phyloP scores from a whole-genome alignment of 441 rosid genomes.

The Hypseocharis bilobata region DNA sequence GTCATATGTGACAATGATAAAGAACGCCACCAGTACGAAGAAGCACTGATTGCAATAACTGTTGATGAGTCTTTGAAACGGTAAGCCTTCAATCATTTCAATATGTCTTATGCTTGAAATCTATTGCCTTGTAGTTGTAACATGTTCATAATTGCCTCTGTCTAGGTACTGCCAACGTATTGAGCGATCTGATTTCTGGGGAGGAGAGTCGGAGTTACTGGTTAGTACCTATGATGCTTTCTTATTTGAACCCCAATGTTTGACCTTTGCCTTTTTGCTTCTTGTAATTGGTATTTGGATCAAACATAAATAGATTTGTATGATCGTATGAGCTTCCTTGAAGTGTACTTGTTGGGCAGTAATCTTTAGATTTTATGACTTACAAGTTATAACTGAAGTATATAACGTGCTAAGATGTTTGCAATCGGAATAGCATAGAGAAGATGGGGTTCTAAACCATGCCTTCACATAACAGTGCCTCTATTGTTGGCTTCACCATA shows the following conservation, averaged over 20 bases:
- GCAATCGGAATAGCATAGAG: too few relatives aligned
- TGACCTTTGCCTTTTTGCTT: not conserved
- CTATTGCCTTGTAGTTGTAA: too few relatives aligned
- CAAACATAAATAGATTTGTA: not conserved
- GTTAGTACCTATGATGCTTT: conserved; percentile 35
- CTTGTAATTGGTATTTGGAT: not conserved
- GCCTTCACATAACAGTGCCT: not conserved
- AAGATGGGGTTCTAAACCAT: conserved; percentile 2
- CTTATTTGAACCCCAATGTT: not conserved
- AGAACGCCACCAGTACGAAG: conserved; percentile 58
- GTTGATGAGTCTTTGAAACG: conserved; percentile 74
- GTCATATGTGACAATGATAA: conserved; percentile 49
- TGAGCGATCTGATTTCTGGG: conserved; percentile 70
- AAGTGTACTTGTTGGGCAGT: not conserved
- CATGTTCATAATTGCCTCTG: conserved; percentile 6
- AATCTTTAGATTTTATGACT: not conserved
- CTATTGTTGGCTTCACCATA: not conserved
- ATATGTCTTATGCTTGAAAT: not conserved
- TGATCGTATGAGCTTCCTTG: not conserved
- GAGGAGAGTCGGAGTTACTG: conserved; percentile 88
- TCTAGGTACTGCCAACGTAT: conserved; percentile 71
- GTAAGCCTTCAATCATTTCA: conserved; percentile 26
- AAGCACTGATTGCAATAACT: conserved; percentile 65
- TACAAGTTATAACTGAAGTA: not conserved
- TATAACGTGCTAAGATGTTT: not conserved